These are phyloP conservation scores for Polygonum maritimum DNA, from an alignment of 148 eudicot species.

Conservation along the genomic window DNA sequence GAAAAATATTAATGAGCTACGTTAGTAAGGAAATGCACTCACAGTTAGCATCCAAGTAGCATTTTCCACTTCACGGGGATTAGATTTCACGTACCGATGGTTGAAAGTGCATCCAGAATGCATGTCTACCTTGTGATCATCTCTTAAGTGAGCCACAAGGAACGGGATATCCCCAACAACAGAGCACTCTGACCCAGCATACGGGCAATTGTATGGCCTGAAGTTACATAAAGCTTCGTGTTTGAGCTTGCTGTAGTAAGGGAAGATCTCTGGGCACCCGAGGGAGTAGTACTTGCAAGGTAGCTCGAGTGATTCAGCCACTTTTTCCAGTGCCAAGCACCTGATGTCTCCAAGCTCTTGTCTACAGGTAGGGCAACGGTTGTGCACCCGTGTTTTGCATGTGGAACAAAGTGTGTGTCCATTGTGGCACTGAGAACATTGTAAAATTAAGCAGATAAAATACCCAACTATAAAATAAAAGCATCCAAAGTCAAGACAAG, in stretches of 20 bases:
- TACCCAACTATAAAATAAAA: background rate
- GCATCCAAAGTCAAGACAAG: background rate
- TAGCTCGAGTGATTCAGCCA: slow-evolving; percentile 81
- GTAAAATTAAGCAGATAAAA: background rate
- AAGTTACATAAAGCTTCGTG: slow-evolving; percentile 75
- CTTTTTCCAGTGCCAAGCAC: slow-evolving; percentile 76
- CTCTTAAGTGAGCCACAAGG: slow-evolving; percentile 64
- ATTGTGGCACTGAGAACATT: slow-evolving; percentile 56
- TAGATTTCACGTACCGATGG: slow-evolving; percentile 85
- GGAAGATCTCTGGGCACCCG: slow-evolving; percentile 79
- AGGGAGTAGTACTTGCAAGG: slow-evolving; percentile 69
- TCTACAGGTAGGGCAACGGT: slow-evolving; percentile 79
- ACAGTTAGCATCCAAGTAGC: slow-evolving; percentile 95
- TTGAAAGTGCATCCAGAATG: slow-evolving; percentile 86
- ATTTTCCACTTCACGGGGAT: slow-evolving; percentile 88
- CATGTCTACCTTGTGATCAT: slow-evolving; percentile 89
- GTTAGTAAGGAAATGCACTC: slow-evolving; percentile 17
- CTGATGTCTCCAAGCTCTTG: slow-evolving; percentile 86
- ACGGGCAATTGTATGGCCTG: slow-evolving; percentile 80
- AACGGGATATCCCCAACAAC: slow-evolving; percentile 62
- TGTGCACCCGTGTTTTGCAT: slow-evolving; percentile 75
- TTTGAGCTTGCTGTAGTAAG: slow-evolving; percentile 76
- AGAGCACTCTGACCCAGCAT: slow-evolving; percentile 85
- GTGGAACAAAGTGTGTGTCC: slow-evolving; percentile 88
- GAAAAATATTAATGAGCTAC: background rate